Evolutionary conservation across 2,329 filamentous ascomycete species (phyloP).

Genomic region (Scedosporium dehoogii): DNA sequence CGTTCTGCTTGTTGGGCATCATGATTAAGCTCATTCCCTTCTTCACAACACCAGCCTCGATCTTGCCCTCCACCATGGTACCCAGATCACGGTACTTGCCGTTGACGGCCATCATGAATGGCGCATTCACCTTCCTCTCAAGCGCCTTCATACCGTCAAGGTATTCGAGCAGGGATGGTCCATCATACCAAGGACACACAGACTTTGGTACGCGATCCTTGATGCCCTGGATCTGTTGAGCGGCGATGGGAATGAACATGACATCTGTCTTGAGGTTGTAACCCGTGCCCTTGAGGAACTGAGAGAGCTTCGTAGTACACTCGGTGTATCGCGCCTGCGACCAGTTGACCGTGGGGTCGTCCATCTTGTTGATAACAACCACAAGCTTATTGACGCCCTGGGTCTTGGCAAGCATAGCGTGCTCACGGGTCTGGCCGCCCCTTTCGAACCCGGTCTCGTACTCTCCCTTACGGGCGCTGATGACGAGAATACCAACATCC

Average conservation of each 20-base stretch:
- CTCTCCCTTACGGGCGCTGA: constrained; percentile 93
- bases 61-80: constrained; percentile 95
- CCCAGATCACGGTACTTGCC: constrained; percentile 97
- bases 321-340: constrained; percentile 86
- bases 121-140: constrained; percentile 91
- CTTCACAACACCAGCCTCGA: constrained; percentile 88
- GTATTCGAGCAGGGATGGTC: constrained; percentile 87
- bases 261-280: constrained; percentile 93
- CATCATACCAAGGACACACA: constrained; percentile 72
- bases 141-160: constrained; percentile 88
- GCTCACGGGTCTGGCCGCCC: constrained; percentile 93
- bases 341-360: constrained; percentile 94
- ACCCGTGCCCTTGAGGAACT: constrained; percentile 84
- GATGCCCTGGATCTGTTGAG: constrained; percentile 76
- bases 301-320: constrained; percentile 77
- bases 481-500: constrained; percentile 90
- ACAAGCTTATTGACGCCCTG: constrained; percentile 96
- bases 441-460: constrained; percentile 97
- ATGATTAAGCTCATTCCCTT: constrained; percentile 79
- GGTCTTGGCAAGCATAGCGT: constrained; percentile 95
- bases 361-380: constrained; percentile 98
- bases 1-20: constrained; percentile 86
- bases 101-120: constrained; percentile 98
- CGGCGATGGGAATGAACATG: constrained; percentile 92
- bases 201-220: constrained; percentile 76